Base-by-base conservation (phyloP, 1,139 yeast species). In the Casaregolazyma lundiana region DNA sequence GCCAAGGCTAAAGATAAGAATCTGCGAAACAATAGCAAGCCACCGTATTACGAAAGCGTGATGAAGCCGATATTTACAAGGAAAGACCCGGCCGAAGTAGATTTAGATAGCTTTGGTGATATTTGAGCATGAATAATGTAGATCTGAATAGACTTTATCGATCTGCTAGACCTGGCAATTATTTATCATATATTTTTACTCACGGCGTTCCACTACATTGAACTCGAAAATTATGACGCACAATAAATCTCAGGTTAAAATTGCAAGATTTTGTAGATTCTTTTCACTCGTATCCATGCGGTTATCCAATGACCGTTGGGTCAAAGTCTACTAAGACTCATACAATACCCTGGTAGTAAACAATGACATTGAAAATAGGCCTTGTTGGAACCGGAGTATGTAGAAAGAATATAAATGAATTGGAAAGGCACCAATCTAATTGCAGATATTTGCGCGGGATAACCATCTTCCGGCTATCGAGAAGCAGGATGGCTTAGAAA, bases 381-480 rank as follows among this genome's bases (percentile, higher is more conserved):
- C 70, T 88, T 47, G 79, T 88, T 47, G 96, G 96, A 51, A 89
- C 97, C 1, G 96, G 96, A 53, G 63, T 60, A 53, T 47, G 61
- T 57, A 35, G 26, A 15, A 29, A 15, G 32, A 26, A 15, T 9
- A 26, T 30, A 17, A 18, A 15, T 29, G 20, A 17, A 17, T 8
- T 15, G 13, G 30, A 13, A 34, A 18, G 35, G 29, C 3, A 17
- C 22, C 18, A 9, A 5, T 32, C 15, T 13, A 36, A 21, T 8
- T 5, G 8, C 39, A 53, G 60, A 86, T 90, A 60, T 90, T 89
- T 62, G 97, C 97, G 52, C 78, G 80, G 26, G 87, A 84, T 55
- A 73, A 76, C 46, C 97, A 90, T 63, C 74, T 87, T 54, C 97
- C 97, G 38, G 78, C 86, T 22, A 68, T 84, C 50, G 68, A 79